A percentile compares a stretch with the other conserved stretches of the same genome.
phyloP scores from a whole-genome alignment of 768 basidiomycete genomes.

The Leccinum rimulosum region DNA sequence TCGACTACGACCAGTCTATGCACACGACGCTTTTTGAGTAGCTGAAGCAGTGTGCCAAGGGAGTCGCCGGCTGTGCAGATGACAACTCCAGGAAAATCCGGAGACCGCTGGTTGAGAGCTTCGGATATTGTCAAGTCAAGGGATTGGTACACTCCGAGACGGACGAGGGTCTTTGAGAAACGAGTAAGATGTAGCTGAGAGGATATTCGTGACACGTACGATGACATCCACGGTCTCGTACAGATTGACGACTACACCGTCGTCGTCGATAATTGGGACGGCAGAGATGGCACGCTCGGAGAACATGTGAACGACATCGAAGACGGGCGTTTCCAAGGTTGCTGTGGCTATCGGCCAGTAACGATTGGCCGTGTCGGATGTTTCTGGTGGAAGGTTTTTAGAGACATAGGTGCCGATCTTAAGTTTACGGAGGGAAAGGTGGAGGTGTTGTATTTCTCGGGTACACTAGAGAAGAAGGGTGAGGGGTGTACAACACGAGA shows the following conservation, averaged over 20 bases:
- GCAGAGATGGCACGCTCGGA: constrained; percentile 93
- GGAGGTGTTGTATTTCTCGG: constrained; percentile 78
- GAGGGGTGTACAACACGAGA: constrained; percentile 7
- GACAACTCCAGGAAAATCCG: constrained; percentile 96
- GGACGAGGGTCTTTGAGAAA: constrained; percentile 76
- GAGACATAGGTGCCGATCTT: constrained; percentile 93
- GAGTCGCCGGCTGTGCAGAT: constrained; percentile 93
- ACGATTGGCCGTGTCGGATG: constrained; percentile 58
- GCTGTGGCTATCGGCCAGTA: constrained; percentile 93
- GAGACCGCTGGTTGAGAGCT: constrained; percentile 86
- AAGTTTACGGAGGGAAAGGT: constrained; percentile 77
- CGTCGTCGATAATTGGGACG: constrained; percentile 91
- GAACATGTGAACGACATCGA: constrained; percentile 99
- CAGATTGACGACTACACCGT: constrained; percentile 91
- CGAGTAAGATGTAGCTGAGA: constrained; percentile 5
- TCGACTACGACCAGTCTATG: constrained; percentile 96
- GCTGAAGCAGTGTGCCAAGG: constrained; percentile 81
- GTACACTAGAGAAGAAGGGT: constrained; percentile 57
- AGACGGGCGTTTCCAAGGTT: constrained; percentile 86
- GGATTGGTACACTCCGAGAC: constrained; percentile 92
- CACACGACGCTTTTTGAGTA: constrained; percentile 90
- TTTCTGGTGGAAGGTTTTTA: constrained; percentile 43
- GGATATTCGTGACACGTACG: constrained; percentile 39
- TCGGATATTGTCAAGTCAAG: constrained; percentile 91
- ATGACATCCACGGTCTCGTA: constrained; percentile 99